Percentiles rank a stretch among this genome's conserved stretches.
phyloP scores from a whole-genome alignment of 352 stramenopile genomes.

The Globisporangium recalcitrans region DNA sequence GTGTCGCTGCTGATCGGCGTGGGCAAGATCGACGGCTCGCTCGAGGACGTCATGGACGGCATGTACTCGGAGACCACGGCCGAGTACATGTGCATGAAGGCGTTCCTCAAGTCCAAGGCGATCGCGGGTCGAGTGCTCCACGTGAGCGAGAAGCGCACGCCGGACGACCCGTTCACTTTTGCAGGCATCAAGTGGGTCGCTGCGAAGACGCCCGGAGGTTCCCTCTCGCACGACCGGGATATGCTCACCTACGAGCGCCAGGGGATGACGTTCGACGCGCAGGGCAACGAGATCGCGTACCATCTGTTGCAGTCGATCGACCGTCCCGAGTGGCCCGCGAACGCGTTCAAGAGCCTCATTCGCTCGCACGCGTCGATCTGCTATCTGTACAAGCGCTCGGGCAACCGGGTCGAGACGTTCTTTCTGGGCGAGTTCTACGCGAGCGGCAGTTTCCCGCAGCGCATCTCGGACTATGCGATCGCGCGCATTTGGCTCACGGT shows the following conservation, averaged over 20 bases:
- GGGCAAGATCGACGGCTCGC: conserved; percentile 27
- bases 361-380: conserved; percentile 25
- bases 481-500: conserved; percentile 32
- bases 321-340: conserved; percentile 24
- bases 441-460: conserved; percentile 24
- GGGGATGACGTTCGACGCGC: conserved; percentile 26
- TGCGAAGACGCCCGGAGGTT: conserved; percentile 22
- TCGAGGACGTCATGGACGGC: conserved; percentile 46
- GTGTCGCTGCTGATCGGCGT: conserved; percentile 26
- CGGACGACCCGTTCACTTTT: conserved; percentile 32
- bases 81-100: conserved; percentile 36
- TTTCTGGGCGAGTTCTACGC: conserved; percentile 30
- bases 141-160: conserved; percentile 22
- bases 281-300: conserved; percentile 34
- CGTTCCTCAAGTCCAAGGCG: conserved; percentile 28
- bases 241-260: conserved; percentile 49
- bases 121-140: conserved; percentile 36
- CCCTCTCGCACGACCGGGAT: conserved; percentile 32
- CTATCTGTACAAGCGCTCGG: conserved; percentile 26
- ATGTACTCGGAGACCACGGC: conserved; percentile 32
- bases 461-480: conserved; percentile 28
- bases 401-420: conserved; percentile 24
- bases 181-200: conserved; percentile 40
- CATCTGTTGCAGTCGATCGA: conserved; percentile 41
- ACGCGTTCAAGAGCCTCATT: conserved; percentile 24